Conservation (phyloP, 2,329 filamentous ascomycete genomes). For the Lithohypha guttulata region DNA sequence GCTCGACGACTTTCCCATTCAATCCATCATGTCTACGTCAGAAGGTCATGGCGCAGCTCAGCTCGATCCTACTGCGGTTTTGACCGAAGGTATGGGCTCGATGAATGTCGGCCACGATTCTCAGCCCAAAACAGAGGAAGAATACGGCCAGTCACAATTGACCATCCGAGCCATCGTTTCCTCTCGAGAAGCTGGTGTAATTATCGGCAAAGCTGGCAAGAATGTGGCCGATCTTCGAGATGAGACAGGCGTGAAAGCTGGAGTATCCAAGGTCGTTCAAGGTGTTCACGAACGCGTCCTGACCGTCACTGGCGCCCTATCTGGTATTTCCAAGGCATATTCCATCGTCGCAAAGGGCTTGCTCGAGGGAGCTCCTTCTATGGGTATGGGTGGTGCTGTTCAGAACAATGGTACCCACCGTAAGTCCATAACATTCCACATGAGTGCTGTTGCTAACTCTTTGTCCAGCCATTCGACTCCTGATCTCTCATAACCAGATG, state of each 20-base stretch:
- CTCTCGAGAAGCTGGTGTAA: constrained; percentile 96
- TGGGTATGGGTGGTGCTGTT: constrained; percentile 91
- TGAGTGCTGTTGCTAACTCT: constrained; percentile 5
- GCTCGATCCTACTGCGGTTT: constrained; percentile 45
- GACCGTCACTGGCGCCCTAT: constrained; percentile 83
- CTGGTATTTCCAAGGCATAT: constrained; percentile 84
- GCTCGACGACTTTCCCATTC: too few relatives aligned
- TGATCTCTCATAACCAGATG: constrained; percentile 99
- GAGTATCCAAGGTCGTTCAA: constrained; percentile 96
- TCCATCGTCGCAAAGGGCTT: constrained; percentile 83
- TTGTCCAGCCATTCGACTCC: constrained; percentile 76
- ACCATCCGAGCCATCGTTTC: constrained; percentile 96
- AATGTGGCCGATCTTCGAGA: constrained; percentile 95
- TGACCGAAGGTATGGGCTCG: constrained; percentile 53
- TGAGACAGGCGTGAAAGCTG: constrained; percentile 94
- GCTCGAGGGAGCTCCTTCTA: constrained; percentile 81
- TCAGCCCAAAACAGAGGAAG: constrained; percentile 85
- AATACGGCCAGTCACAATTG: constrained; percentile 85
- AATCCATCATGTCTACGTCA: constrained; percentile 12
- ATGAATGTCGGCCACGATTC: constrained; percentile 59
- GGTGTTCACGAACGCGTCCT: constrained; percentile 95
- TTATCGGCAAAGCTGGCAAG: constrained; percentile 97
- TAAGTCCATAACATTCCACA: too few relatives aligned
- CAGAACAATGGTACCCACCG: constrained; percentile 85
- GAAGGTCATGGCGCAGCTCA: constrained; percentile 45